A percentile compares a stretch with the other conserved stretches of the same genome.
Conservation (phyloP, 768 basidiomycete species). For the Solioccasus polychromus region DNA sequence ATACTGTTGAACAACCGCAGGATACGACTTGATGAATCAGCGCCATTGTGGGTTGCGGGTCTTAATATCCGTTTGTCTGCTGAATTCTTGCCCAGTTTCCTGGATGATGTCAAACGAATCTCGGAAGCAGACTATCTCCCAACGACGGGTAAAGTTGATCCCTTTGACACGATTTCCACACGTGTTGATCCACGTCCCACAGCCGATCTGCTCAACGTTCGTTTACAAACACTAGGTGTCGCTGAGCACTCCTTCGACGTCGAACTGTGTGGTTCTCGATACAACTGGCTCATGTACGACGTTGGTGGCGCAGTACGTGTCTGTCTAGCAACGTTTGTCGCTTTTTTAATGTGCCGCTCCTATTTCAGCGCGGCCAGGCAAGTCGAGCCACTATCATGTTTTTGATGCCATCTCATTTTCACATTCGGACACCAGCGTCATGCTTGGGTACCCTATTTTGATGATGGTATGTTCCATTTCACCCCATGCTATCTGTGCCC, state of each 20-base stretch:
- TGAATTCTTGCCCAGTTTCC: slow-evolving; percentile 48
- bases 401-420: slow-evolving; percentile 15
- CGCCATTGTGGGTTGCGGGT: slow-evolving; percentile 56
- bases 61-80: background rate
- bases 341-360: slow-evolving; percentile 9
- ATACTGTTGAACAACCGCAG: slow-evolving; percentile 53
- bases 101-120: slow-evolving; percentile 63
- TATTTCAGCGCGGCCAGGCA: slow-evolving; percentile 58
- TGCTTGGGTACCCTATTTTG: slow-evolving; percentile 83
- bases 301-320: slow-evolving; percentile 75
- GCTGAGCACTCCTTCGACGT: slow-evolving; percentile 75
- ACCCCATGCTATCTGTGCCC: slow-evolving; percentile 4
- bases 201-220: slow-evolving; percentile 80
- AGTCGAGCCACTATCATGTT: slow-evolving; percentile 20
- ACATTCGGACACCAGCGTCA: slow-evolving; percentile 49
- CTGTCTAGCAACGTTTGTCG: too few species aligned
- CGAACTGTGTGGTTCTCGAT: slow-evolving; percentile 55
- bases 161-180: background rate
- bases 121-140: slow-evolving; percentile 69
- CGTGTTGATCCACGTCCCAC: slow-evolving; percentile 5
- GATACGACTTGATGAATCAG: slow-evolving; percentile 72
- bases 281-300: slow-evolving; percentile 80
- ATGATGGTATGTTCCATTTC: slow-evolving; percentile 56
- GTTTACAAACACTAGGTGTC: slow-evolving; percentile 77
- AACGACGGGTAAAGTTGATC: slow-evolving; percentile 50